phyloP scores from a whole-genome alignment of 108 stramenopile genomes.

The Parmales sp. region DNA sequence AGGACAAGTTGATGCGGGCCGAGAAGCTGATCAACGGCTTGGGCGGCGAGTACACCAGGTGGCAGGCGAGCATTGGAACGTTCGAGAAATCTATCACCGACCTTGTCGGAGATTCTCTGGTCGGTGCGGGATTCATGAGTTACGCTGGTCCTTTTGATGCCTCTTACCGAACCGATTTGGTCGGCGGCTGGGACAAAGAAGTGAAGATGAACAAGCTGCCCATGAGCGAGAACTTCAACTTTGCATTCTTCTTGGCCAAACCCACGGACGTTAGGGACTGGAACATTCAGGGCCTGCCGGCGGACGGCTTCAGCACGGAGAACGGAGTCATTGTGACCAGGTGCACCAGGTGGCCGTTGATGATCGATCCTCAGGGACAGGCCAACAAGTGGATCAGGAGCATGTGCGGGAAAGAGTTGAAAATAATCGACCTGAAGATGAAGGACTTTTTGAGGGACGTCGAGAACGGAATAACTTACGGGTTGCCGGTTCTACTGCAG shows the following conservation, averaged over 20 bases:
- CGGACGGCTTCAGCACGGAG: constrained; percentile 49
- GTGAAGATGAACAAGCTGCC: constrained; percentile 29
- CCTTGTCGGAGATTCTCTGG: constrained; percentile 40
- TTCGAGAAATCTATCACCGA: constrained; percentile 24
- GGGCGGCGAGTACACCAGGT: constrained; percentile 46
- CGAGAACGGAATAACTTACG: constrained; percentile 42
- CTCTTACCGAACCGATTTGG: constrained; percentile 31
- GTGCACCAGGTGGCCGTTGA: constrained; percentile 51
- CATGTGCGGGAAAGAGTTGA: constrained; percentile 32
- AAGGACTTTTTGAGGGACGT: constrained; percentile 44
- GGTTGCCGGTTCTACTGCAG: constrained; percentile 45
- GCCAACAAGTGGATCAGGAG: constrained; percentile 54
- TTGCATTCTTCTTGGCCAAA: constrained; percentile 39
- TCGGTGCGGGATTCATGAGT: constrained; percentile 47
- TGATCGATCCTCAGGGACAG: constrained; percentile 58
- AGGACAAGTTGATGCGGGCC: constrained; percentile 42
- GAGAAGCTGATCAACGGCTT: constrained; percentile 49
- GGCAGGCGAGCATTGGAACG: constrained; percentile 34
- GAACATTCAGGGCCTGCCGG: constrained; percentile 53
- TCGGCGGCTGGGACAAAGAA: constrained; percentile 24
- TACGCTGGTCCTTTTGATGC: constrained; percentile 61
- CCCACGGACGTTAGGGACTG: constrained; percentile 55
- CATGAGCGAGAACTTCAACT: constrained; percentile 31
- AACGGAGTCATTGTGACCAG: constrained; percentile 56
- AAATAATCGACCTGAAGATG: constrained; percentile 47